A percentile compares a stretch with the other conserved stretches of the same genome.
These are phyloP conservation scores for Pseudogymnoascus sp. DNA, from an alignment of 2,329 filamentous ascomycete genomes.

Conservation along the genomic window DNA sequence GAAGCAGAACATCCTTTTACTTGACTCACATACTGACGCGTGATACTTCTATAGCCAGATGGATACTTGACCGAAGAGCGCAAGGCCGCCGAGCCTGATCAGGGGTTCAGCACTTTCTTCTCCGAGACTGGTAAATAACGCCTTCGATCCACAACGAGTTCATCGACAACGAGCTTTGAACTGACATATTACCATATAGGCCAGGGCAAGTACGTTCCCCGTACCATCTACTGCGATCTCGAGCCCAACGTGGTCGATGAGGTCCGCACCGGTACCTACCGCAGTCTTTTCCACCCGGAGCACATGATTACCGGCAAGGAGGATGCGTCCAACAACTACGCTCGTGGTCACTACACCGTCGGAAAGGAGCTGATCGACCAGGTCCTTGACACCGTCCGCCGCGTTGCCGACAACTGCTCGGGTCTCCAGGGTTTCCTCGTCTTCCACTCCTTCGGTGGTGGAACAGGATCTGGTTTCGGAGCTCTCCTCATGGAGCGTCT, in stretches of 20 bases:
- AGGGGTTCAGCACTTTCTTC: conserved; percentile 99
- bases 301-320: conserved; percentile 99
- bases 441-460: conserved; percentile 99
- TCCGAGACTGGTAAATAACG: conserved; percentile 82
- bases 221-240: conserved; percentile 98
- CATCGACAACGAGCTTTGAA: conserved; percentile 21
- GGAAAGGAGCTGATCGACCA: conserved; percentile 99
- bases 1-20: background rate
- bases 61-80: conserved; percentile 97
- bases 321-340: conserved; percentile 99
- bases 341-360: conserved; percentile 98
- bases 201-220: conserved; percentile 97
- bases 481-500: conserved; percentile 98
- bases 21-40: conserved; percentile 27
- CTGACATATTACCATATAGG: conserved; percentile 45
- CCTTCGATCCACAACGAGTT: conserved; percentile 9
- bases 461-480: conserved; percentile 97
- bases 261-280: conserved; percentile 95
- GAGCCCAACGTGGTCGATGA: conserved; percentile 99
- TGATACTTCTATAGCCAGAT: conserved; percentile 63
- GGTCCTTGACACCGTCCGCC: conserved; percentile 94
- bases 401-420: conserved; percentile 94
- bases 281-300: conserved; percentile 95
- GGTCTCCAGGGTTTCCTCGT: conserved; percentile 98
- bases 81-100: conserved; percentile 85